Base-by-base conservation (phyloP, 208 protist genomes). In the Leishmania braziliensis region DNA sequence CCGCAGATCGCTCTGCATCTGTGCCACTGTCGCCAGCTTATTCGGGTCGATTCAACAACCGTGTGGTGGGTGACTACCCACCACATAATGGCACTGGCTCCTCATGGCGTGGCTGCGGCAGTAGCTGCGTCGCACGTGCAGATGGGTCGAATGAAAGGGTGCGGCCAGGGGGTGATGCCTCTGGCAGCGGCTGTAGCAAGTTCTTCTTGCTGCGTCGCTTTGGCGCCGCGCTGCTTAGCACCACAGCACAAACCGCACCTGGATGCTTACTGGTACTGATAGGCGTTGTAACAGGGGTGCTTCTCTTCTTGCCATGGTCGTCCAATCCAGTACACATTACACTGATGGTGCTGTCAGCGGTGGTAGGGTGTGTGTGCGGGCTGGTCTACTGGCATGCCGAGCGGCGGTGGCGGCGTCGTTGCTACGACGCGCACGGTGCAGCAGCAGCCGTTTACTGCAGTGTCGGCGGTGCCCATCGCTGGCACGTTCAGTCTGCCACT, bases 281-380 rank as follows among this genome's bases (percentile, higher is more conserved):
- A 4, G 93, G 91, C 20, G 43, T 94, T 6, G 69, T 93, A 14
- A 90, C 86, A 18, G 90, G 86, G 14, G 23, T 93, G 29, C 90
- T 96, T 75, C 86, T 93, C 58, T 97, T 93, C 70, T 79, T 96
- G 43, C 95, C 95, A 10, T 96, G 89, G 87, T 93, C 90, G 2
- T 48, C 74, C 3, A 92, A 91, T 75, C 58, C 85, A 2, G 76
- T 91, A 48, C 94, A 96, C 36, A 90, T 97, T 70, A 60, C 90
- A 1, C 89, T 97, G 53, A 91, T 96, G 50, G 84, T 89, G 5
- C 39, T 93, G 8, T 87, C 86, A 20, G 77, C 83, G 12, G 75
- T 89, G 18, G 58, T 94, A 70, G 91, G 88, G 33, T 78, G 88
- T 18, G 75, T 86, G 20, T 86, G 84, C 62, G 90, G 86, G 6